phyloP scores from a whole-genome alignment of 2,329 filamentous ascomycete species.

The Drechslera avenae region DNA sequence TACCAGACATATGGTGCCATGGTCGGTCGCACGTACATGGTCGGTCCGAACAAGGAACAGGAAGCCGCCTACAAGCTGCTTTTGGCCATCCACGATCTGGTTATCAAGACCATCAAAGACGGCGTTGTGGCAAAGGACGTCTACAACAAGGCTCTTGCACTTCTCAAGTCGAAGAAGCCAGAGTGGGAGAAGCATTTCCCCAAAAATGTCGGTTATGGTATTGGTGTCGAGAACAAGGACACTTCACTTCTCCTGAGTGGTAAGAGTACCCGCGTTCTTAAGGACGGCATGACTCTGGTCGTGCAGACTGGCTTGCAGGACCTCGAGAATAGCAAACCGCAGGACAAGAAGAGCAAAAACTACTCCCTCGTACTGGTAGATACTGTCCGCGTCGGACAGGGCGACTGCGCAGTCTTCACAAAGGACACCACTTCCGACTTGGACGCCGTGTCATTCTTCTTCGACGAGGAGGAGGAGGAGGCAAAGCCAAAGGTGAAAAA shows the following conservation, averaged over 20 bases:
- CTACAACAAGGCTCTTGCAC: slow-evolving; percentile 80
- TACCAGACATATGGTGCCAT: slow-evolving; percentile 96
- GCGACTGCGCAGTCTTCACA: slow-evolving; percentile 88
- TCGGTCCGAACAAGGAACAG: slow-evolving; percentile 95
- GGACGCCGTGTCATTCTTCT: slow-evolving; percentile 96
- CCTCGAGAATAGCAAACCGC: slow-evolving; percentile 81
- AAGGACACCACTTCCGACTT: slow-evolving; percentile 89
- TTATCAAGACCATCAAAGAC: slow-evolving; percentile 88
- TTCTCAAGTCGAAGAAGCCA: slow-evolving; percentile 88
- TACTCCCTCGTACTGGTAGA: slow-evolving; percentile 93
- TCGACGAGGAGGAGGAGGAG: slow-evolving; percentile 88
- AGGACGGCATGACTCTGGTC: slow-evolving; percentile 96
- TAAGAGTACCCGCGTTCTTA: slow-evolving; percentile 82
- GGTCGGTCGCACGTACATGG: slow-evolving; percentile 91
- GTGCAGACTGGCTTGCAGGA: slow-evolving; percentile 90
- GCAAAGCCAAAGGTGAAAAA: slow-evolving; percentile 89
- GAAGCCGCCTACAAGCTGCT: slow-evolving; percentile 93
- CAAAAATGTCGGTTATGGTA: slow-evolving; percentile 88
- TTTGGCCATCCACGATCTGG: slow-evolving; percentile 80
- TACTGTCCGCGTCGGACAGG: slow-evolving; percentile 82
- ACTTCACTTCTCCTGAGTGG: slow-evolving; percentile 80
- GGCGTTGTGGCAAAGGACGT: slow-evolving; percentile 86
- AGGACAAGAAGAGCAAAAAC: slow-evolving; percentile 85
- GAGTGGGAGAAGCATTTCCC: slow-evolving; percentile 94
- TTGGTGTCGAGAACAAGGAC: slow-evolving; percentile 91